These are phyloP conservation scores for Fusarium nematophilum DNA, from an alignment of 2,329 filamentous ascomycete genomes.

Conservation along the genomic window DNA sequence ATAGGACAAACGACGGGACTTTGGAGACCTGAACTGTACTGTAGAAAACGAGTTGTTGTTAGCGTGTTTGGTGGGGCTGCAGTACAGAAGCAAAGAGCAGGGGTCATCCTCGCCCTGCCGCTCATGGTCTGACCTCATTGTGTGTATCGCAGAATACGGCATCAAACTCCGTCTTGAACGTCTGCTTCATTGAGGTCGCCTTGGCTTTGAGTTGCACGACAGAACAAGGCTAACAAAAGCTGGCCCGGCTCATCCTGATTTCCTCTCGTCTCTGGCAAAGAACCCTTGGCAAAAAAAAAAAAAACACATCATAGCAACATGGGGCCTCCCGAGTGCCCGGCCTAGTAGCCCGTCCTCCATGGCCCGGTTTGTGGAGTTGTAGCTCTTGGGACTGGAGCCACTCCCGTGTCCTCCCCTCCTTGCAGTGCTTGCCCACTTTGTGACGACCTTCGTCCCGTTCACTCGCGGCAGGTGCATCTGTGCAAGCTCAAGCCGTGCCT, in stretches of 20 bases:
- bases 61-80: slow-evolving; percentile 22
- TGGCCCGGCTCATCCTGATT: slow-evolving; percentile 27
- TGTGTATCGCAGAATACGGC: slow-evolving; percentile 22
- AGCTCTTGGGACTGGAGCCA: slow-evolving; percentile 28
- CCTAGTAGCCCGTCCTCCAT: slow-evolving; percentile 23
- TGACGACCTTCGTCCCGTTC: slow-evolving; percentile 16
- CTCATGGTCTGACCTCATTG: slow-evolving; percentile 36
- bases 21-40: slow-evolving; percentile 9
- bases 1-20: slow-evolving; percentile 13
- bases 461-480: slow-evolving; percentile 2
- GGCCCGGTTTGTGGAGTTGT: slow-evolving; percentile 17
- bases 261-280: slow-evolving; percentile 17
- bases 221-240: slow-evolving; percentile 8
- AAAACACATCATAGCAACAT: slow-evolving; percentile 29
- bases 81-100: slow-evolving; percentile 11
- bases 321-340: slow-evolving; percentile 19
- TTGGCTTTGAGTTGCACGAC: slow-evolving; percentile 5
- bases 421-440: slow-evolving; percentile 26
- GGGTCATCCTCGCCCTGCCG: slow-evolving; percentile 21
- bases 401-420: slow-evolving; percentile 29
- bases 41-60: slow-evolving; percentile 22
- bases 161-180: slow-evolving; percentile 18
- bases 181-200: slow-evolving; percentile 13
- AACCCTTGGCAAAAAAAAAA: slow-evolving; percentile 21
- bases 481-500: slow-evolving; percentile 21